Base-by-base conservation (phyloP, 2,329 filamentous ascomycete genomes). In the Septoria petroselini region DNA sequence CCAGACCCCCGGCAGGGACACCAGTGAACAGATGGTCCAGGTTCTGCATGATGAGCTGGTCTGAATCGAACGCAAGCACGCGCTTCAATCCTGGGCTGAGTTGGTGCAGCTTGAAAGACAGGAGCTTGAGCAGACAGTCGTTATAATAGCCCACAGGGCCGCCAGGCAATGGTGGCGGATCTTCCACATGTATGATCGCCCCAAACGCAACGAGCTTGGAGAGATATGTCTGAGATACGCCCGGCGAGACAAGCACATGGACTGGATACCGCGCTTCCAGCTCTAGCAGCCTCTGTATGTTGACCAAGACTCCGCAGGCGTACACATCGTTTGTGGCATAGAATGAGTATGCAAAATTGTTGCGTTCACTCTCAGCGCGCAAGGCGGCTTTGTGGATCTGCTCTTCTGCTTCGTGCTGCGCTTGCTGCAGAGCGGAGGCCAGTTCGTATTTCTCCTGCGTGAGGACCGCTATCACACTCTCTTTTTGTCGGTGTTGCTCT, bases 241-340 rank as follows among this genome's bases (percentile, higher is more conserved):
- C 35, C 2, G 43, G 30, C 4, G 63, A 57, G 4, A 49, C 50
- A 18, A 65, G 54, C n/a, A 65, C 57, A 39, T 59, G 58, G 35
- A 65, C 60, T 3, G 54, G 61, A 25, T 60, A 46, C 11, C 33
- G 46, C 2, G 56, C 50, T 14, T 58, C 31, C 19, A 63, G 52
- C 4, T 50, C 25, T n/a, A 52, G 52, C 25, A 65, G 49, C 1
- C 60, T 59, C 18, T 60, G 46, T 18, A 65, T 62, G 52, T 65
- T 65, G 41, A 65, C 58, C 4, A 65, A 47, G 11, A 58, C 62
- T 8, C 61, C 60, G 44, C 62, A 65, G 11, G 63, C 63, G 39
- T 65, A 65, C 15, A 45, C 18, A 39, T 63, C 56, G 14, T 51
- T 37, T 6, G 62, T 65, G 23, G 63, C 63, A 47, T 64, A 65